Base-by-base conservation (phyloP, 108 stramenopile species). In the Cyclotella kingstonii region DNA sequence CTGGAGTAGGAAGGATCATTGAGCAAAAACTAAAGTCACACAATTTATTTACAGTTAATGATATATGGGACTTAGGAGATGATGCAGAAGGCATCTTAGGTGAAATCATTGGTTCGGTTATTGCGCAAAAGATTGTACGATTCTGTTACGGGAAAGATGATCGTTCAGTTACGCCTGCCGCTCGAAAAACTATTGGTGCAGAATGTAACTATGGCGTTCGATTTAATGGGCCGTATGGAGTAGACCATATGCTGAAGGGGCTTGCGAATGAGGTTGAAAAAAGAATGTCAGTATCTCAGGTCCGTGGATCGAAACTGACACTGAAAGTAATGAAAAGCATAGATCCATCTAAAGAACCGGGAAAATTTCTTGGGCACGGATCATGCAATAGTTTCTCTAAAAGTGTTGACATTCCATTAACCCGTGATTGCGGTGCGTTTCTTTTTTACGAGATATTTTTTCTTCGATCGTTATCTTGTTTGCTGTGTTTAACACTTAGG, bases 171-270 rank as follows among this genome's bases (percentile, higher is more conserved):
- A 66, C 76, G 46, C 78, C 90, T 5, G 76, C 77, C 10, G 65
- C 72, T 41, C 80, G 94, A 40, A 95, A 94, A 72, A 89, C 86
- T 30, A 91, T 95, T 28, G 94, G 96, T 10, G 94, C 94, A n/a
- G 96, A 97, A 68, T 92, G 90, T 60, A 97, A 94, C 70, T 97
- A 93, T 59, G 96, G 96, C 5, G 89, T 97, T 14, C 68, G 96
- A 23, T 97, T 97, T 61, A 70, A 89, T 62, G 87, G 89, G 2
- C 85, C 80, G 12, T 84, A 79, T 39, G 91, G 95, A 12, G 74
- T 84, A 15, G 85, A 94, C 36, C 60, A 84, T 26, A 90, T 95
- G 70, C 81, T 97, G 57, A 33, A 63, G 26, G 84, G 90, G 36
- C 68, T 97, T 39, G 68, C 90, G 0, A 79, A 63, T n/a, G 96